Conservation (phyloP, 78 protist genomes). For the Dictyostelium discoideum region dicty_2.7 NC_007091.3:3877501-3878000, state of each 20-base stretch:
- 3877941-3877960: not conserved
- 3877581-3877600: constrained; percentile 49
- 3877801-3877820: constrained; percentile 67
- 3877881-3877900: constrained; percentile 2
- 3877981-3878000: constrained; percentile 31
- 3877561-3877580: constrained; percentile 25
- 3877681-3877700: constrained; percentile 1
- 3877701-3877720: not conserved
- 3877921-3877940: constrained; percentile 13
- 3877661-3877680: not conserved
- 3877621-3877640: constrained; percentile 57
- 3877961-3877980: not conserved
- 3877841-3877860: constrained; percentile 2
- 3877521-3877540: constrained; percentile 40
- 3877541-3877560: not conserved
- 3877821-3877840: constrained; percentile 36
- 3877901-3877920: constrained; percentile 7
- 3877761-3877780: not conserved
- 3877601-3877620: constrained; percentile 26
- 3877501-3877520: constrained; percentile 6
- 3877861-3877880: not conserved
- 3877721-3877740: not conserved
- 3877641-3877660: not conserved
- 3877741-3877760: not conserved
- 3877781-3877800: constrained; percentile 72